phyloP scores from a whole-genome alignment of 257 asterid species.

The Ajuga chamaepitys region DNA sequence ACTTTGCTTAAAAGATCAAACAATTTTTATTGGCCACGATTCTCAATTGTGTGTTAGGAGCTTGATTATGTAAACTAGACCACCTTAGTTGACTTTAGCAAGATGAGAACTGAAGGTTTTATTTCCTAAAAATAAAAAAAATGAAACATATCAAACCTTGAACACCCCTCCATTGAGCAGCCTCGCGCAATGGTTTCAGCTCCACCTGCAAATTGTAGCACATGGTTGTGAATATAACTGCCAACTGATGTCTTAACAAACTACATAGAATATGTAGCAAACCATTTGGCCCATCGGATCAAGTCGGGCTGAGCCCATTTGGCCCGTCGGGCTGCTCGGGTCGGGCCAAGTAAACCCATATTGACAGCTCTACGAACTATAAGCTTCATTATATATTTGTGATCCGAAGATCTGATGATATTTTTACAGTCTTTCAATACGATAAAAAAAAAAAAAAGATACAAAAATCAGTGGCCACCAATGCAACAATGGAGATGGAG shows the following conservation, averaged over 20 bases:
- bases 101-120: background rate
- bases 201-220: slow-evolving; percentile 50
- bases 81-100: background rate
- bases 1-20: background rate
- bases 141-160: slow-evolving; percentile 51
- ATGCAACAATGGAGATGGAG: too few species aligned
- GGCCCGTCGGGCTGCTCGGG: too few species aligned
- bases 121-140: background rate
- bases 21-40: background rate
- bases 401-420: too few species aligned
- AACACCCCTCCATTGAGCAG: slow-evolving; percentile 94
- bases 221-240: slow-evolving; percentile 12
- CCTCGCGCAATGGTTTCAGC: slow-evolving; percentile 86
- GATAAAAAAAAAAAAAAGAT: too few species aligned
- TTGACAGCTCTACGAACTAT: too few species aligned
- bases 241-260: slow-evolving; percentile 5
- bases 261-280: background rate
- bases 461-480: too few species aligned
- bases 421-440: too few species aligned
- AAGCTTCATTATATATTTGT: too few species aligned
- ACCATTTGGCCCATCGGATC: too few species aligned
- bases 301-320: too few species aligned
- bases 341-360: too few species aligned
- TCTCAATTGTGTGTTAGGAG: background rate
- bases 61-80: slow-evolving; percentile 1